These are phyloP conservation scores for Diaporthe velutina DNA, from an alignment of 2,329 filamentous ascomycete species.

Conservation along the genomic window DNA sequence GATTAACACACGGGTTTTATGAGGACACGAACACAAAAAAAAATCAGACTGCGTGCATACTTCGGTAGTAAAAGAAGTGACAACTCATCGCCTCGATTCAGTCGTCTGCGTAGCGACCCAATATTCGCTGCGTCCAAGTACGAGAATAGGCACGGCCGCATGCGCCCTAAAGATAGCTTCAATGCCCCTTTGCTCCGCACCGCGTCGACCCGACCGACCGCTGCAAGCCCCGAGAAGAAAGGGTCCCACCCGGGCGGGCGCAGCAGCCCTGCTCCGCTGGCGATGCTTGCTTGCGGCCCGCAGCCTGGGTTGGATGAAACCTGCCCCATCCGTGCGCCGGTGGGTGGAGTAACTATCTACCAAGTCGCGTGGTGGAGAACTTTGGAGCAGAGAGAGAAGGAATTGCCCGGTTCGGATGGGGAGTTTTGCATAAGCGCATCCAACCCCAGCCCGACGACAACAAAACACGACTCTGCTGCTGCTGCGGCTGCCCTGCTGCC, in stretches of 20 bases:
- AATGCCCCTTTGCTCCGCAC: slow-evolving; percentile 4
- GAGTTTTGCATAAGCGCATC: not conserved
- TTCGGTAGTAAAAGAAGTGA: too few species aligned
- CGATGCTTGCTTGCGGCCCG: slow-evolving; percentile 5
- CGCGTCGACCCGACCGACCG: not conserved
- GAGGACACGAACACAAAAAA: not conserved
- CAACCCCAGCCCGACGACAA: not conserved
- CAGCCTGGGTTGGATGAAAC: not conserved
- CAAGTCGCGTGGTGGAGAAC: not conserved
- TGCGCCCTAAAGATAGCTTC: slow-evolving; percentile 26
- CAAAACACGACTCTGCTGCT: not conserved
- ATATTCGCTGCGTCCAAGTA: slow-evolving; percentile 19
- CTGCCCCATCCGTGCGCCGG: slow-evolving; percentile 19
- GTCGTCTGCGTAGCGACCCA: slow-evolving; percentile 27
- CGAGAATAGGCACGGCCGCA: slow-evolving; percentile 26
- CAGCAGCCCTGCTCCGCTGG: not conserved
- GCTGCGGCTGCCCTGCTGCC: not conserved
- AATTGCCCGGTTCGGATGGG: slow-evolving; percentile 18
- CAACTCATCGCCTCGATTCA: slow-evolving; percentile 27
- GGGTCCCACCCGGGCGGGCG: slow-evolving; percentile 4
- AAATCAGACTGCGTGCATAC: not conserved
- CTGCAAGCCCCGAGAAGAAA: not conserved
- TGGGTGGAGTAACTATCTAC: not conserved
- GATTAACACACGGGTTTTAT: not conserved
- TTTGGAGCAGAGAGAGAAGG: not conserved